Evolutionary conservation across 495 filamentous ascomycete genomes (phyloP), one percentile per base, ranked within the genome.

Genomic region (Chaetomidium leptoderma): DNA sequence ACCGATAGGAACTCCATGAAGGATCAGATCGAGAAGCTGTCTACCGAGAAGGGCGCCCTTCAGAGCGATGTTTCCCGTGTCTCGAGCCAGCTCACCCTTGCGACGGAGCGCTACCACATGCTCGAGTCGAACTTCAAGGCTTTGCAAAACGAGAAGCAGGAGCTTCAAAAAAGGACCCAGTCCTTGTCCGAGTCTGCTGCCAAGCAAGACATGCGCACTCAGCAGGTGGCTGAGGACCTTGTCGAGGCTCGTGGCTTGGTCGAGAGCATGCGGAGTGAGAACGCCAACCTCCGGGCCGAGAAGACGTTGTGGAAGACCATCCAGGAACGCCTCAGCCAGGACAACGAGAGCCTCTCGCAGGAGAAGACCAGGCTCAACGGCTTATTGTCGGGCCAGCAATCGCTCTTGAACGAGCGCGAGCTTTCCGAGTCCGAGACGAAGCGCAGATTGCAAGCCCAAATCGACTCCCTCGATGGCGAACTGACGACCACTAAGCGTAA

Each of bases 221-320:
- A 97, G 63, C 90, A 96, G 72, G 86, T 90, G 44, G 89, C 90
- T 0, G 95, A 99, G 72, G 92, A 99, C 63, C 78, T 97, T 0
- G 84, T 97, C 9, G 93, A 96, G 68, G 84, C 87, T 1, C 87
- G 87, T 62, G 87, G 84, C 56, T 70, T 92, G 35, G 75, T 85
- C 10, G 92, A 98, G 63, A 91, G 89, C 63, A 81, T 97, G 73
- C 89, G 91, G 21, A 90, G 86, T 44, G 93, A 97, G 62, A 92
- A 82, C 58, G 88, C 91, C 19, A 96, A 96, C 69, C 83, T 96
- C 11, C 95, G 92, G 69, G 92, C 92, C 0, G 92, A 97, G 66
- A 95, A 92, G 69, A 85, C 86, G 4, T 77, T 97, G 23, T 92
- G 86, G 88, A 95, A 92, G 73, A 88, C 82, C 45, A 92, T 97